Evolutionary conservation across 176 grass and related monocot genomes (phyloP).

Genomic region (Eleusine indica): DNA sequence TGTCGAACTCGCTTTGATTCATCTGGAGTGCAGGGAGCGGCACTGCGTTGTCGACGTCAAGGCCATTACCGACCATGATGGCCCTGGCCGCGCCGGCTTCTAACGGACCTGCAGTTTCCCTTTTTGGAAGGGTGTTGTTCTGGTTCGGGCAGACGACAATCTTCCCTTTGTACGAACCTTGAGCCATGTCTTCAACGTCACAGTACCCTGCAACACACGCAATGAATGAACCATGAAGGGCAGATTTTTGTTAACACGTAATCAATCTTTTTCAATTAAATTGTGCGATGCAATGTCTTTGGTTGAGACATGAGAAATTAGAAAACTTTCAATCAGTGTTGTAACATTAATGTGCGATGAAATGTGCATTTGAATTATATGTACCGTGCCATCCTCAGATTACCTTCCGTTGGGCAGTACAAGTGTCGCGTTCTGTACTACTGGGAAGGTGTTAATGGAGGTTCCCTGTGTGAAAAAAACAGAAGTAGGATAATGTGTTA

Average conservation of each 20-base stretch:
- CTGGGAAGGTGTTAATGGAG: conserved; percentile 21
- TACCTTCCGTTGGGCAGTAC: conserved; percentile 2
- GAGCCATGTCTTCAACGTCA: neutral
- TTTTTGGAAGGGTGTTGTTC: too few species aligned
- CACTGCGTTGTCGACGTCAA: neutral
- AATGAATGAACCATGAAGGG: too few species aligned
- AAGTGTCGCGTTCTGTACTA: neutral
- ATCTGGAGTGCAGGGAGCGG: neutral
- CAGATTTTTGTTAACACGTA: too few species aligned
- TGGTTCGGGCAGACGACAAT: neutral
- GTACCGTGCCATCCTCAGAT: neutral
- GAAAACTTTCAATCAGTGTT: too few species aligned
- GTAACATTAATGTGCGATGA: too few species aligned
- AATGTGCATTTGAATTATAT: too few species aligned
- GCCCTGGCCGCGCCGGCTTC: neutral
- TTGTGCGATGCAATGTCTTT: too few species aligned
- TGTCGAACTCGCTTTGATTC: neutral
- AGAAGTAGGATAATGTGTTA: too few species aligned
- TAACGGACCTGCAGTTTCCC: neutral
- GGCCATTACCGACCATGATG: neutral
- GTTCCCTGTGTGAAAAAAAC: conserved; percentile 7
- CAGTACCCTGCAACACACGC: conserved; percentile 6
- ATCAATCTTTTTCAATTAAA: too few species aligned
- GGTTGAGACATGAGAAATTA: too few species aligned
- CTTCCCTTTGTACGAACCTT: conserved; percentile 10